These are phyloP conservation scores for Polychytrium aggregatum DNA, from an alignment of 192 early-diverging fungal species.

Conservation along the genomic window DNA sequence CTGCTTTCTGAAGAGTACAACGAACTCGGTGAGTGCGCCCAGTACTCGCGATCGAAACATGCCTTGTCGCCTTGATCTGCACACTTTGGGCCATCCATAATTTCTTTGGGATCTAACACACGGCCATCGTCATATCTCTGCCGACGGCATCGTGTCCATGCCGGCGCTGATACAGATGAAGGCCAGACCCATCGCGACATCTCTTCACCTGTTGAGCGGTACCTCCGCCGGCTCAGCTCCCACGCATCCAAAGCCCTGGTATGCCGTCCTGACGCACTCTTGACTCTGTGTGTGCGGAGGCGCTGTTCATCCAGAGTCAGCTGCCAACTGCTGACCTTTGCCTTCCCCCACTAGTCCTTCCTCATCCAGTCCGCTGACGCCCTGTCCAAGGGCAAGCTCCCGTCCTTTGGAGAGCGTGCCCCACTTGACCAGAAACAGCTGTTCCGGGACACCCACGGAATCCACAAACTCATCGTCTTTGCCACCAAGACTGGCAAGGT, in stretches of 20 bases:
- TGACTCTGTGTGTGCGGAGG: no score
- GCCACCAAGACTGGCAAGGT: conserved; percentile 68
- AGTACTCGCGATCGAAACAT: neutral
- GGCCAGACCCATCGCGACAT: conserved; percentile 27
- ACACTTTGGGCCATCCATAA: no score
- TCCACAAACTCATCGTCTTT: conserved; percentile 82
- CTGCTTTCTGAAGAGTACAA: conserved; percentile 54
- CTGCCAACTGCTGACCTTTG: no score
- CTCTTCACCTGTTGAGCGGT: conserved; percentile 46
- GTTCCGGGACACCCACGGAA: conserved; percentile 68
- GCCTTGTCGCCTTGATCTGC: neutral
- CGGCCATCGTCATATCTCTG: neutral
- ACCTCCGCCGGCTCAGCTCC: conserved; percentile 44
- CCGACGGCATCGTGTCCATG: conserved; percentile 10
- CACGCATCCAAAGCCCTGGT: conserved; percentile 42
- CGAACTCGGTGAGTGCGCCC: conserved; percentile 36
- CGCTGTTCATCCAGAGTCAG: no score
- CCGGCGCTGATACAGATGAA: conserved; percentile 33
- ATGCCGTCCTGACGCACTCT: no score
- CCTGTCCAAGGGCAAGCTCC: no score
- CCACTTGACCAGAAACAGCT: no score
- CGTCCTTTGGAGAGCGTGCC: no score
- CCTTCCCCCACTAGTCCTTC: no score
- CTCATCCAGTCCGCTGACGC: no score
- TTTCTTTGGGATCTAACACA: neutral